phyloP scores from a whole-genome alignment of 345 rosid genomes.

The Capsella bursapastoris region DNA sequence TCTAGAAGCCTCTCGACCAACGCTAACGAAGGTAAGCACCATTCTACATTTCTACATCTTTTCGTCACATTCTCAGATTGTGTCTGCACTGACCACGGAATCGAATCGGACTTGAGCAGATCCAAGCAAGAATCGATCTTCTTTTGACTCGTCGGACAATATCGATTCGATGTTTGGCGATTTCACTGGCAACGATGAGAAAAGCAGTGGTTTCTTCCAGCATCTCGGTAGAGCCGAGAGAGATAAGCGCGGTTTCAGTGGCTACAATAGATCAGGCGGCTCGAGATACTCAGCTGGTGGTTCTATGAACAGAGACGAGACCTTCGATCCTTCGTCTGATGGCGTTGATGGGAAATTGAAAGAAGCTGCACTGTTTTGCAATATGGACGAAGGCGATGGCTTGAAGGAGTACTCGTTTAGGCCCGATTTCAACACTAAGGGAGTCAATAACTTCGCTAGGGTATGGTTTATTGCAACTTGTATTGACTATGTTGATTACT shows the following conservation, averaged over 20 bases:
- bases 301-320: constrained; percentile 28
- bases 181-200: constrained; percentile 29
- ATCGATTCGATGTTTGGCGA: constrained; percentile 50
- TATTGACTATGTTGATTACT: not conserved
- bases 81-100: constrained; percentile 2
- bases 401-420: constrained; percentile 48
- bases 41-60: constrained; percentile 1
- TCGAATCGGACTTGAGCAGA: constrained; percentile 20
- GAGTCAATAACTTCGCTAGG: constrained; percentile 47
- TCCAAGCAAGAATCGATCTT: constrained; percentile 9
- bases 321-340: constrained; percentile 46
- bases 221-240: constrained; percentile 48
- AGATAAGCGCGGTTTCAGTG: constrained; percentile 36
- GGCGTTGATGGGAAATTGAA: constrained; percentile 57
- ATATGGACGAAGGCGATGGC: constrained; percentile 43
- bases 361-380: constrained; percentile 50
- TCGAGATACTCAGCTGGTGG: constrained; percentile 23
- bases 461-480: constrained; percentile 38
- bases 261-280: constrained; percentile 19
- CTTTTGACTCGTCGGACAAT: constrained; percentile 45
- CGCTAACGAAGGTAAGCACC: constrained; percentile 46
- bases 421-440: constrained; percentile 44
- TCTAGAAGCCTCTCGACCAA: constrained; percentile 44
- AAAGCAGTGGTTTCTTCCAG: constrained; percentile 42
- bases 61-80: not conserved